Evolutionary conservation across 2,329 filamentous ascomycete genomes (phyloP), one percentile per base, ranked within the genome.

Genomic region (Lecanoromycetidae sp.): DNA sequence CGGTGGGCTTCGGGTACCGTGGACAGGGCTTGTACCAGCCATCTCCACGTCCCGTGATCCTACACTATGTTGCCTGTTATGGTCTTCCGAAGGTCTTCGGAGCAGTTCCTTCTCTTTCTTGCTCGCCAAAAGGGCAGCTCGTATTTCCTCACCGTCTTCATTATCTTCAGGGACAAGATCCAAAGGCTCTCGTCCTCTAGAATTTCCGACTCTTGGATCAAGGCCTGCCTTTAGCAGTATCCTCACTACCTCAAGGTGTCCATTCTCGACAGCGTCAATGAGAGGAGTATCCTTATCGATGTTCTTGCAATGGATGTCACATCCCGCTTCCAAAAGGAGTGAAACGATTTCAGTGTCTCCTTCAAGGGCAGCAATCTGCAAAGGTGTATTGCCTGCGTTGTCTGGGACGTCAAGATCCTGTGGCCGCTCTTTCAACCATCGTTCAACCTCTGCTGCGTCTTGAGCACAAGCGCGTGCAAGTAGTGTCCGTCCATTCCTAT

Each of bases 251-350:
- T 84, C 84, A 6, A 94, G 63, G 60, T 98, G 88, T 1, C 86
- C 86, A 58, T 98, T 98, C 57, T 96, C 91, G 23, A 96, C 87
- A 4, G 91, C 91, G 68, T 98, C 91, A 45, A 98, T 82, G 29
- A 98, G 74, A 23, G 91, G 91, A 0, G 91, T 96, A 58, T 98
- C 91, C 58, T 86, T 87, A 57, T 87, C 82, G 48, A 77, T 76
- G 48, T 79, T 80, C 57, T 86, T 80, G 41, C 74, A 90, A 58
- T 95, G 84, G 37, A 91, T 74, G 46, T 85, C 82, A 64, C 88
- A 94, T 27, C 86, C 85, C 52, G 86, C 81, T 7, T 85, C 77
- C 52, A 98, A 79, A 32, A 98, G 69, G 44, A 94, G 82, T 60
- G 84, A 80, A 32, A 96, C 91, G 48, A 96, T 88, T 46, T 91